These are phyloP conservation scores for Phyllosticta paracitricarpa DNA, from an alignment of 2,329 filamentous ascomycete species.

Conservation along the genomic window DNA sequence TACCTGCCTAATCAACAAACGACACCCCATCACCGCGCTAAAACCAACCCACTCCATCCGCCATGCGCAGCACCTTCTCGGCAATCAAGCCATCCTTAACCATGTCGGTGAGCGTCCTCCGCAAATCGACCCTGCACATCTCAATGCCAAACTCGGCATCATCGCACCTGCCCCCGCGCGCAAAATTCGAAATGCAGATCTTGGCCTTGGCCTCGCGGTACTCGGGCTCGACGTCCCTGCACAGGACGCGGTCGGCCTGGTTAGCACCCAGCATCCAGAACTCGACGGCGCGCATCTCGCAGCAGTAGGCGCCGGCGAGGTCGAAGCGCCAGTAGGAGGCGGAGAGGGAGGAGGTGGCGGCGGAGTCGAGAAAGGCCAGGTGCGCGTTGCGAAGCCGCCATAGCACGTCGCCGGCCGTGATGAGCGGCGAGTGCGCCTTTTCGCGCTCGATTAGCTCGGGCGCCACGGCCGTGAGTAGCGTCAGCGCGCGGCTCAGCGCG, in stretches of 20 bases:
- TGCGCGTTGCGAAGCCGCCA: conserved; percentile 4
- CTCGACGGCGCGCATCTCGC: not conserved
- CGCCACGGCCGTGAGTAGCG: not conserved
- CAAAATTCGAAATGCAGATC: not conserved
- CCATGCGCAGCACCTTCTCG: not conserved
- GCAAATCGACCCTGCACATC: not conserved
- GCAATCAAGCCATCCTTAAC: not conserved
- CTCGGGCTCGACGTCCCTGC: not conserved
- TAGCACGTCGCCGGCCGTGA: conserved; percentile 3
- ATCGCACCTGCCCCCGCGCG: not conserved
- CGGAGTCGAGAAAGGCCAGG: not conserved
- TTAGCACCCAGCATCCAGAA: not conserved
- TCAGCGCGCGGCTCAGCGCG: conserved; percentile 13
- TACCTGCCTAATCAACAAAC: no score
- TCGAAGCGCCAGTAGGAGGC: not conserved
- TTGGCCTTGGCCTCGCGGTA: not conserved
- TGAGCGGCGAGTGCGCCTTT: conserved; percentile 1
- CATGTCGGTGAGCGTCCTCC: not conserved
- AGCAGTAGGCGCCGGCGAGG: not conserved
- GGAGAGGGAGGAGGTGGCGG: not conserved
- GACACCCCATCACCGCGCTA: not conserved
- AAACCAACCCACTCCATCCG: not conserved
- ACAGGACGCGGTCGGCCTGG: no score
- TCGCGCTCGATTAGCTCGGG: not conserved
- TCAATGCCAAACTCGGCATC: not conserved